phyloP scores from a whole-genome alignment of 192 early-diverging fungal genomes.

The Pilaira anomala region DNA sequence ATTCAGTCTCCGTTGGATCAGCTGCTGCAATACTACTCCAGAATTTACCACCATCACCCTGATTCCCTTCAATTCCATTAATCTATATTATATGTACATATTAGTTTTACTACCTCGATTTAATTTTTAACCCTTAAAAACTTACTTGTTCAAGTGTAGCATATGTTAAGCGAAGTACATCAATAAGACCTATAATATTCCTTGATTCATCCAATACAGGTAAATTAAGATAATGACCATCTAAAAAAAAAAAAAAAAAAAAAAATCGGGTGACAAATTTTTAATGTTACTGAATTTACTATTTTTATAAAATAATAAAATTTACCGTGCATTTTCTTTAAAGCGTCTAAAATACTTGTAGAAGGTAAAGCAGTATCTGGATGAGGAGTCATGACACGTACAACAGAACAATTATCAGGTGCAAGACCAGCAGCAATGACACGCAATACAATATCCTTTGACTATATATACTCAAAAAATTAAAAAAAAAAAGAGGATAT shows the following conservation, averaged over 20 bases:
- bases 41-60: constrained; percentile 34
- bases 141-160: constrained; percentile 72
- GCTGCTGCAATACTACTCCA: constrained; percentile 39
- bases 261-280: not conserved
- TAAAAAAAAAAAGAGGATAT: not conserved
- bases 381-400: constrained; percentile 93
- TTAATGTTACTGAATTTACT: not conserved
- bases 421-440: constrained; percentile 81
- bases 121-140: not conserved
- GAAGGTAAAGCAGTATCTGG: constrained; percentile 67
- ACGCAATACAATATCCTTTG: constrained; percentile 81
- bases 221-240: constrained; percentile 71
- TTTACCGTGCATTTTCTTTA: constrained; percentile 73
- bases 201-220: constrained; percentile 64
- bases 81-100: constrained; percentile 11
- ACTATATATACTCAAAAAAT: constrained; percentile 42
- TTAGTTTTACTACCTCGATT: not conserved
- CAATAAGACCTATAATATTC: constrained; percentile 71
- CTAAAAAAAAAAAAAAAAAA: constrained; percentile 5
- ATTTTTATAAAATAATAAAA: not conserved
- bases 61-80: constrained; percentile 36
- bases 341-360: constrained; percentile 72
- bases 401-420: constrained; percentile 82
- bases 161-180: constrained; percentile 77
- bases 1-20: constrained; percentile 41